These are phyloP conservation scores for Saccharomyces jurei DNA, from an alignment of 805 yeast species.

Conservation along the genomic window DNA sequence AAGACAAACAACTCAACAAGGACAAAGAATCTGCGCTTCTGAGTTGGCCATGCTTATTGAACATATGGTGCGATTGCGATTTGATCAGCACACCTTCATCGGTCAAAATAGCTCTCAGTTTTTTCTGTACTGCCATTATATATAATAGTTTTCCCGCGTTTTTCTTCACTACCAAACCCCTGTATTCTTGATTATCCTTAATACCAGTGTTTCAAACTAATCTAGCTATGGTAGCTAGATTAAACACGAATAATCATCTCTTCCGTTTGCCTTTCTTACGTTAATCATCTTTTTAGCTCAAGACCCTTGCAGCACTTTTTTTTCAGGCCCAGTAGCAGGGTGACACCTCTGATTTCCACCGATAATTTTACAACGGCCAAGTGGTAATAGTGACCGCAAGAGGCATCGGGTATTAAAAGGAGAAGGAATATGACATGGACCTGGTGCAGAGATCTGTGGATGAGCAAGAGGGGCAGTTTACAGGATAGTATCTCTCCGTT, in stretches of 20 bases:
- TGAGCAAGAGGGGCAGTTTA: not conserved
- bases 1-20: slow-evolving; percentile 24
- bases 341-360: not conserved
- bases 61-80: slow-evolving; percentile 14
- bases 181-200: not conserved
- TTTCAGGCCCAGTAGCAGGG: not conserved
- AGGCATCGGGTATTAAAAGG: not conserved
- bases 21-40: slow-evolving; percentile 14
- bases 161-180: not conserved
- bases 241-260: not conserved
- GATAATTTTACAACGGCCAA: not conserved
- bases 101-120: slow-evolving; percentile 22
- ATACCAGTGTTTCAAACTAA: not conserved
- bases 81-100: slow-evolving; percentile 30
- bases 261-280: not conserved
- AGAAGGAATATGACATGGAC: not conserved
- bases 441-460: not conserved
- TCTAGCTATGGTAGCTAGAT: not conserved
- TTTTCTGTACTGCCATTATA: not conserved
- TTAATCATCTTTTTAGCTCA: not conserved
- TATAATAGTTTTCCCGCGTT: not conserved
- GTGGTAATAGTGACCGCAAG: not conserved
- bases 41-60: not conserved
- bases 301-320: not conserved
- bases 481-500: not conserved